Conservation (phyloP, 2,329 filamentous ascomycete species). For the Orbilia javanica region DNA sequence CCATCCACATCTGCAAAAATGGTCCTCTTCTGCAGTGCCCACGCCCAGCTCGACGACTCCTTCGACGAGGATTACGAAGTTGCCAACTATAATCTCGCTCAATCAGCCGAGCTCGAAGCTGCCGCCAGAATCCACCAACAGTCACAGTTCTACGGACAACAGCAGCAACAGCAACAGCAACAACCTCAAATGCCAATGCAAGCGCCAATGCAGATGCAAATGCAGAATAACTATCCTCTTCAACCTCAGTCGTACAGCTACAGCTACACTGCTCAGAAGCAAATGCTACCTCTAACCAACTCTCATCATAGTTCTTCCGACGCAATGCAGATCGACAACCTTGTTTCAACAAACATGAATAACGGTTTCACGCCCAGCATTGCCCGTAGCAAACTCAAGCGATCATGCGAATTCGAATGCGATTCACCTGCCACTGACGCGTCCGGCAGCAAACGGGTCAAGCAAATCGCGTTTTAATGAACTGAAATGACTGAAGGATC, state of each 20-base stretch:
- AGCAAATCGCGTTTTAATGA: slow-evolving; percentile 55
- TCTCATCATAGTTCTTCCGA: slow-evolving; percentile 54
- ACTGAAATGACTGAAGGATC: not conserved
- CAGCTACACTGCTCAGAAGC: slow-evolving; percentile 33
- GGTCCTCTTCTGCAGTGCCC: slow-evolving; percentile 55
- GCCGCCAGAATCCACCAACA: slow-evolving; percentile 37
- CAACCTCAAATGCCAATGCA: slow-evolving; percentile 8
- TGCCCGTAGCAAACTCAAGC: slow-evolving; percentile 51
- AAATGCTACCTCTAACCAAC: slow-evolving; percentile 52
- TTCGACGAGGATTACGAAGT: slow-evolving; percentile 57
- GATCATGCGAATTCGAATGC: slow-evolving; percentile 58
- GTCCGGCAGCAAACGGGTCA: slow-evolving; percentile 54
- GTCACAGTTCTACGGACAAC: not conserved
- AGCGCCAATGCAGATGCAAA: not conserved
- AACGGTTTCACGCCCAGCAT: slow-evolving; percentile 17
- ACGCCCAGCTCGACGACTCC: slow-evolving; percentile 58
- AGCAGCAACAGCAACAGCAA: slow-evolving; percentile 15
- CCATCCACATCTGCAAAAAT: slow-evolving; percentile 36
- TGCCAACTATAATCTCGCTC: slow-evolving; percentile 58
- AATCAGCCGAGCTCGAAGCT: slow-evolving; percentile 47
- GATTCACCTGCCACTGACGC: slow-evolving; percentile 49
- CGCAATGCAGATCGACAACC: slow-evolving; percentile 57
- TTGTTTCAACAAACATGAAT: slow-evolving; percentile 18
- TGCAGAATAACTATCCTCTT: slow-evolving; percentile 28
- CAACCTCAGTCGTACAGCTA: slow-evolving; percentile 49